Evolutionary conservation across 2,329 filamentous ascomycete genomes (phyloP).

Genomic region (Trichoderma breve): DNA sequence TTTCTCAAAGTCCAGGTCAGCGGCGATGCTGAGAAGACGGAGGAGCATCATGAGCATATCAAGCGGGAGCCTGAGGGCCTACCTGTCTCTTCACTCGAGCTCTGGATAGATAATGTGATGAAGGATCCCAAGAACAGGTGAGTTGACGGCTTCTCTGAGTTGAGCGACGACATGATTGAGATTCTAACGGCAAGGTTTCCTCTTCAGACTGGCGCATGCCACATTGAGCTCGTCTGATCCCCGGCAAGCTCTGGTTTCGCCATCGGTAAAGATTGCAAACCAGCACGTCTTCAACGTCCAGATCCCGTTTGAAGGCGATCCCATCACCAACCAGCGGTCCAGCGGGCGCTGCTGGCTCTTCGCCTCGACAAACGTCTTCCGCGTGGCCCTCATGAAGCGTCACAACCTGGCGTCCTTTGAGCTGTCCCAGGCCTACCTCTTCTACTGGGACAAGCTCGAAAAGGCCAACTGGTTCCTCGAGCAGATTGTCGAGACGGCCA

Average conservation of each 20-base stretch:
- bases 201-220: slow-evolving; percentile 66
- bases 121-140: slow-evolving; percentile 65
- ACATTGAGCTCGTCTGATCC: slow-evolving; percentile 69
- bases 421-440: slow-evolving; percentile 83
- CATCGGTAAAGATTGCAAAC: slow-evolving; percentile 61
- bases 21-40: slow-evolving; percentile 33
- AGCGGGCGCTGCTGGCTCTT: slow-evolving; percentile 91
- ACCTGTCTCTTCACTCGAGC: slow-evolving; percentile 48
- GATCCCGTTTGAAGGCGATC: slow-evolving; percentile 77
- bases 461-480: slow-evolving; percentile 89
- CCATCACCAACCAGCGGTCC: slow-evolving; percentile 79
- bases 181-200: not conserved
- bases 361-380: slow-evolving; percentile 86
- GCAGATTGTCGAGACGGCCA: slow-evolving; percentile 72
- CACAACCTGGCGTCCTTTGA: slow-evolving; percentile 77
- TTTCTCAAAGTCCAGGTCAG: slow-evolving; percentile 49
- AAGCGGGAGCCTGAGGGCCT: slow-evolving; percentile 44
- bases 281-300: slow-evolving; percentile 80
- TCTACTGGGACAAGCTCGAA: slow-evolving; percentile 93
- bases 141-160: slow-evolving; percentile 1
- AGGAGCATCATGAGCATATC: slow-evolving; percentile 3
- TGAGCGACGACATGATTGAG: not conserved
- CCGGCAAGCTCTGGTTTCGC: slow-evolving; percentile 62
- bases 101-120: slow-evolving; percentile 63
- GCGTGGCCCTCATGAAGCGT: slow-evolving; percentile 81